phyloP scores from a whole-genome alignment of 1,139 yeast genomes.

The Geotrichum histeridarum region DNA sequence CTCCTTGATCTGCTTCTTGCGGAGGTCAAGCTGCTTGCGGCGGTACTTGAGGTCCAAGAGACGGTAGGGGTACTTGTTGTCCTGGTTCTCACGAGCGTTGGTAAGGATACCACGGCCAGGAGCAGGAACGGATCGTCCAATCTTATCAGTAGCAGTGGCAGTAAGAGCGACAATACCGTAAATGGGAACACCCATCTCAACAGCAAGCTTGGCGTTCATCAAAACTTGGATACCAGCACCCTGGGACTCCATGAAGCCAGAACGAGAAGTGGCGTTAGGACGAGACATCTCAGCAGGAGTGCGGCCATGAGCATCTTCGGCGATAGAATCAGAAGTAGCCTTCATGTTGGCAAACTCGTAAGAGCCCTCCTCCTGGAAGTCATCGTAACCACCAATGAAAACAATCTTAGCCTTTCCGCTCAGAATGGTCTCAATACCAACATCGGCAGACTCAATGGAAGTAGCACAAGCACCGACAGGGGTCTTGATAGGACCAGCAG shows the following conservation, averaged over 20 bases:
- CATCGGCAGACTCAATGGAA: slow-evolving; percentile 93
- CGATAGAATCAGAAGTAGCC: slow-evolving; percentile 86
- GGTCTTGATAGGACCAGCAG: slow-evolving; percentile 98
- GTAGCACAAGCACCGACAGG: slow-evolving; percentile 99
- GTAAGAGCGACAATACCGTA: slow-evolving; percentile 92
- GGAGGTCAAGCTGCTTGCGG: slow-evolving; percentile 78
- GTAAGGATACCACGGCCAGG: slow-evolving; percentile 99
- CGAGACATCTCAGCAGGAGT: slow-evolving; percentile 98
- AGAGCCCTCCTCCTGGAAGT: slow-evolving; percentile 98
- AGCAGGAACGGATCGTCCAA: slow-evolving; percentile 98
- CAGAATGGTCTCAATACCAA: slow-evolving; percentile 88
- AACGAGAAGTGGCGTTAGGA: slow-evolving; percentile 92
- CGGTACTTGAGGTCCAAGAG: slow-evolving; percentile 89
- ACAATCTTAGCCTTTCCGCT: slow-evolving; percentile 93
- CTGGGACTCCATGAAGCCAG: slow-evolving; percentile 99
- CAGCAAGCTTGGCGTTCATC: slow-evolving; percentile 90
- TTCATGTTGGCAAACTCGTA: slow-evolving; percentile 98
- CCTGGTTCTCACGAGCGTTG: slow-evolving; percentile 91
- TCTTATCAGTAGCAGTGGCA: slow-evolving; percentile 96
- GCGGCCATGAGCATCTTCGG: slow-evolving; percentile 91
- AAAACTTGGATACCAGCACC: slow-evolving; percentile 98
- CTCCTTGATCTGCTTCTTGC: slow-evolving; percentile 69
- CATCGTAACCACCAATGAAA: slow-evolving; percentile 98
- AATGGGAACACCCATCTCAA: slow-evolving; percentile 98
- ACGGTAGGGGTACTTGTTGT: slow-evolving; percentile 74